These are phyloP conservation scores for Kodamaea arcana DNA, from an alignment of 1,139 yeast species.

Conservation along the genomic window DNA sequence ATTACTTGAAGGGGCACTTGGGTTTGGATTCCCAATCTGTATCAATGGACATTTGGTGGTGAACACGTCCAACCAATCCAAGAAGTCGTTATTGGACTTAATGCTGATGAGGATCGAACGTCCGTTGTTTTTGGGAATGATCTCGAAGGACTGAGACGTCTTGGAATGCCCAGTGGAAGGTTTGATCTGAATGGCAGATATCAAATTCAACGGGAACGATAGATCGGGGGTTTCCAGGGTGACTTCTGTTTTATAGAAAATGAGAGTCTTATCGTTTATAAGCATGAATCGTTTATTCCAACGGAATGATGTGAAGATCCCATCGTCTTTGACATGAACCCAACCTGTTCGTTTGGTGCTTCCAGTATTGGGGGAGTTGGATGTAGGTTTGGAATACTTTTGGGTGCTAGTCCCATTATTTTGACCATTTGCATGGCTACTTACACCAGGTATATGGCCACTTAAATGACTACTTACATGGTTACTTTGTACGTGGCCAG, in stretches of 20 bases:
- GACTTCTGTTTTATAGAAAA: conserved; percentile 66
- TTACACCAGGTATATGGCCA: conserved; percentile 1
- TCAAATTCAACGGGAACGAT: conserved; percentile 38
- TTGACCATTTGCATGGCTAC: conserved; percentile 1
- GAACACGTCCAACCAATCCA: conserved; percentile 90
- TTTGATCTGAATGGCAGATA: conserved; percentile 36
- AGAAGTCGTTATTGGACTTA: conserved; percentile 74
- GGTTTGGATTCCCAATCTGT: conserved; percentile 27
- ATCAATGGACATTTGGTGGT: conserved; percentile 77
- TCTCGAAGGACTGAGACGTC: conserved; percentile 69
- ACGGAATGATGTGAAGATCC: conserved; percentile 70
- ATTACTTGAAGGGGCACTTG: conserved; percentile 22
- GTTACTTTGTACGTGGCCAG: too few relatives aligned
- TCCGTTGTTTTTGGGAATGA: conserved; percentile 55
- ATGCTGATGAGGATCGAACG: conserved; percentile 73
- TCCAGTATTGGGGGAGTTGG: not conserved
- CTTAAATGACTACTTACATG: conserved; percentile 1
- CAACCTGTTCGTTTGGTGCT: conserved; percentile 57
- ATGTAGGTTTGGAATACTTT: not conserved
- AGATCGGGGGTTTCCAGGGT: conserved; percentile 31
- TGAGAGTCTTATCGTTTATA: conserved; percentile 68
- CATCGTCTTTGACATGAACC: conserved; percentile 92
- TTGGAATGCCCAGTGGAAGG: conserved; percentile 42
- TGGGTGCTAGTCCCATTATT: conserved; percentile 1
- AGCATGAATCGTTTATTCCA: conserved; percentile 90